These are phyloP conservation scores for Sicyos edulis DNA, from an alignment of 306 rosid genomes.

Conservation along the genomic window DNA sequence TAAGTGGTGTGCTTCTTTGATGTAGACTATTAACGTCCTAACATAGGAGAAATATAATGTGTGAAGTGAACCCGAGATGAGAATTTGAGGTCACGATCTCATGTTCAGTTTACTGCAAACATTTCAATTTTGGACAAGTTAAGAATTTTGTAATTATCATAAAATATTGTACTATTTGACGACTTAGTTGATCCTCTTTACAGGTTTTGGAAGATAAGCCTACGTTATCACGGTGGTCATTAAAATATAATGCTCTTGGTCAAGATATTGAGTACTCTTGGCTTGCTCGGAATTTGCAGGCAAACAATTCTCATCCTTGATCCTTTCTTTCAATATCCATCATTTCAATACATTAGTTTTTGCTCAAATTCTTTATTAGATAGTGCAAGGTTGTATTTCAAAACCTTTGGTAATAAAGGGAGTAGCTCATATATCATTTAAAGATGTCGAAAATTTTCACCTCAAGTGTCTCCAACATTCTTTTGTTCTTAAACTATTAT, in stretches of 20 bases:
- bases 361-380: neutral
- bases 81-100: neutral
- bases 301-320: constrained; percentile 24
- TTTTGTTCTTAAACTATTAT: neutral
- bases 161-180: constrained; percentile 9
- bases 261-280: constrained; percentile 76
- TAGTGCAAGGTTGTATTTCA: no score
- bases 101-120: neutral
- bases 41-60: neutral
- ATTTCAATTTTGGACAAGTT: neutral
- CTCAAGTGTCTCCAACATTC: neutral
- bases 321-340: neutral
- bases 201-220: constrained; percentile 86
- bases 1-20: neutral
- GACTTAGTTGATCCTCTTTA: constrained; percentile 24
- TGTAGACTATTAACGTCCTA: neutral
- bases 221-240: constrained; percentile 81
- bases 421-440: no score
- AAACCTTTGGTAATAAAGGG: no score
- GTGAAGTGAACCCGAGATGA: neutral
- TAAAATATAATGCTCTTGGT: constrained; percentile 82
- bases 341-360: neutral
- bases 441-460: no score
- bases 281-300: constrained; percentile 99
- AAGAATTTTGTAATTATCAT: neutral